Base-by-base conservation (phyloP, 768 basidiomycete species). In the Crucibulum laeve region DNA sequence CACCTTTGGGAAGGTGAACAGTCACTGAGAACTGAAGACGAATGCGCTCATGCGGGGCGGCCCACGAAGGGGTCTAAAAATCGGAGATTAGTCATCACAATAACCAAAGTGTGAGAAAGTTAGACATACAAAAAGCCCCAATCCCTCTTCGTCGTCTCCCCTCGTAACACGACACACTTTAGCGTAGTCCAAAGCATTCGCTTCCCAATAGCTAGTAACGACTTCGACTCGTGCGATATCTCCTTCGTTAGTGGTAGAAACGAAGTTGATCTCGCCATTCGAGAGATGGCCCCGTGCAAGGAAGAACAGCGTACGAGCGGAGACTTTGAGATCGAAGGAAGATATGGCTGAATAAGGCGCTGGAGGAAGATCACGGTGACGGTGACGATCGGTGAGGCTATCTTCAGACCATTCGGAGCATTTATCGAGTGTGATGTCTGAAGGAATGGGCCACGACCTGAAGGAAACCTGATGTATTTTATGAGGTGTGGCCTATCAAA, bases 51-150 rank as follows among this genome's bases (percentile, higher is more conserved):
- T 15, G n/a, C 14, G 8, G 28, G 8, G 11, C 35, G 8, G 11
- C 17, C 6, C 10, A 21, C 7, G 13, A 13, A 26, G 10, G 14
- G n/a, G 40, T 23, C 24, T 42, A 32, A 13, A 17, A 13, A 19
- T 36, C 17, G 10, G 8, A 13, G 18, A 8, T 19, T 14, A 36
- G n/a, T n/a, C 10, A 13, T 36, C 35, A 13, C 35, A 13, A 36
- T 18, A 10, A n/a, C 11, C 11, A 13, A 36, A 36, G 35, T 8
- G 10, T 13, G 14, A 30, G 11, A 28, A 18, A 28, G 21, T 22
- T 11, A 8, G 2, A 57, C 68, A 36, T 43, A 68, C 68, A 43
- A 68, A 70, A 24, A 65, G 60, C 23, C 67, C 67, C 22, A 70
- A 57, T 25, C 68, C 68, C 33, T 44, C 42, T 37, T 56, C 61